Evolutionary conservation across 208 protist genomes (phyloP).

Genomic region (Leishmania turanica): DNA sequence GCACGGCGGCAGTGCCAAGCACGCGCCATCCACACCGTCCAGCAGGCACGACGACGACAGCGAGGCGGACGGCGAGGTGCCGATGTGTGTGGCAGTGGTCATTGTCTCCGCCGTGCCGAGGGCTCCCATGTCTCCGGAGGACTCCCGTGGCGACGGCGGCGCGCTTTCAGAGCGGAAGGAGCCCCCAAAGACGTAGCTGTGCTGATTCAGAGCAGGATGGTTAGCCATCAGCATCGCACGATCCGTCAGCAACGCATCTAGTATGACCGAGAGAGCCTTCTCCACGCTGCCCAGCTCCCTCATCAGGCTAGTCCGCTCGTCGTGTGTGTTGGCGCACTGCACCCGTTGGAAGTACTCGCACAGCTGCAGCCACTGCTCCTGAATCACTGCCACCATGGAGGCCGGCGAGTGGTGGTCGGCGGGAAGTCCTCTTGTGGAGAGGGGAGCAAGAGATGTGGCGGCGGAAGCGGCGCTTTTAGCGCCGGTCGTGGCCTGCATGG

Average conservation of each 20-base stretch:
- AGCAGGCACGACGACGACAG: constrained; percentile 11
- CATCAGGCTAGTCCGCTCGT: constrained; percentile 25
- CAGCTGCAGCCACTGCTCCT: constrained; percentile 51
- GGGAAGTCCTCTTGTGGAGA: background rate
- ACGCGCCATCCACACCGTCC: constrained; percentile 9
- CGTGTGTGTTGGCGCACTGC: constrained; percentile 43
- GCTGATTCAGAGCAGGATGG: constrained; percentile 3
- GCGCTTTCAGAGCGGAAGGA: constrained; percentile 1
- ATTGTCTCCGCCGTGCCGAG: background rate
- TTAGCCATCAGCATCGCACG: constrained; percentile 17
- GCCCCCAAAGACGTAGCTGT: background rate
- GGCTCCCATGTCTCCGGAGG: background rate
- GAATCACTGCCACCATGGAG: constrained; percentile 25
- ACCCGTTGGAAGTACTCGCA: constrained; percentile 57
- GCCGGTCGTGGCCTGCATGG: background rate
- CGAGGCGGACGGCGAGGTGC: background rate
- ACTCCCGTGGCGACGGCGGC: background rate
- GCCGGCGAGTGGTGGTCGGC: constrained; percentile 2
- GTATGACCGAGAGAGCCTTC: constrained; percentile 38
- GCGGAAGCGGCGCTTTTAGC: background rate
- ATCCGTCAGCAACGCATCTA: constrained; percentile 47
- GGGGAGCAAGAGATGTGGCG: background rate
- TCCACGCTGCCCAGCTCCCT: constrained; percentile 39
- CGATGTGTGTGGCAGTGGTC: background rate
- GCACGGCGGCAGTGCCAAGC: constrained; percentile 50